Conservation (phyloP, 305 asterid genomes). For the Rubia balearica region DNA sequence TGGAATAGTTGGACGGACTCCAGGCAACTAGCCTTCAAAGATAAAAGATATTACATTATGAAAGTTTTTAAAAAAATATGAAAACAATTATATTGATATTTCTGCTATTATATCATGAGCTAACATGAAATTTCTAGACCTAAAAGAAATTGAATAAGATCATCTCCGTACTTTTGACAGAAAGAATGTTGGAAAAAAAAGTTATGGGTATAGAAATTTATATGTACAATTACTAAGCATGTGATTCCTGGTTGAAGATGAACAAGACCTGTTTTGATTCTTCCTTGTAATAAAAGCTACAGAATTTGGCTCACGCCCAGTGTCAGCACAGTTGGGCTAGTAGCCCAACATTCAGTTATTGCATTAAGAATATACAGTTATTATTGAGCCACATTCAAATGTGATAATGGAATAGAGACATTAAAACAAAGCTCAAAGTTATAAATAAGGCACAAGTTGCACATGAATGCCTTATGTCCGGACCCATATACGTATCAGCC, state of each 20-base stretch:
- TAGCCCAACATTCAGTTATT: conserved; percentile 99
- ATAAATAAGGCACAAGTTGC: too few species aligned
- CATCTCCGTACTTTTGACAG: neutral
- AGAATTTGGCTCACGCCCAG: conserved; percentile 99
- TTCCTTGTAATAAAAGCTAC: conserved; percentile 94
- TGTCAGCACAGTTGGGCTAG: conserved; percentile 99
- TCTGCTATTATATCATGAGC: neutral
- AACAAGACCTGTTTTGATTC: conserved; percentile 92
- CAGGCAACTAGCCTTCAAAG: conserved; percentile 73
- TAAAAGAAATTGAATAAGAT: conserved; percentile 4
- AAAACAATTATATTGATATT: neutral
- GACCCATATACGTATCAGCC: too few species aligned
- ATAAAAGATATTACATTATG: conserved; percentile 25
- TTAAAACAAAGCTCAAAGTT: too few species aligned
- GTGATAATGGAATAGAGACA: too few species aligned
- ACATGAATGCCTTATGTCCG: too few species aligned
- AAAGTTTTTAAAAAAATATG: neutral
- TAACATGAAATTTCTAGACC: conserved; percentile 6
- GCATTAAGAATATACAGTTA: too few species aligned
- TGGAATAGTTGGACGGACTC: conserved; percentile 55
- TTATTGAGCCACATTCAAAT: too few species aligned
- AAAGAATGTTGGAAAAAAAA: neutral
- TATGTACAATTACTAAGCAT: conserved; percentile 57
- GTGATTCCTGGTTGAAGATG: conserved; percentile 94
- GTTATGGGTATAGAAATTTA: conserved; percentile 19